Percentiles rank a stretch among this genome's conserved stretches.
Conservation (phyloP, 202 grass and related monocot genomes). For the Saccharum hybrid region DNA sequence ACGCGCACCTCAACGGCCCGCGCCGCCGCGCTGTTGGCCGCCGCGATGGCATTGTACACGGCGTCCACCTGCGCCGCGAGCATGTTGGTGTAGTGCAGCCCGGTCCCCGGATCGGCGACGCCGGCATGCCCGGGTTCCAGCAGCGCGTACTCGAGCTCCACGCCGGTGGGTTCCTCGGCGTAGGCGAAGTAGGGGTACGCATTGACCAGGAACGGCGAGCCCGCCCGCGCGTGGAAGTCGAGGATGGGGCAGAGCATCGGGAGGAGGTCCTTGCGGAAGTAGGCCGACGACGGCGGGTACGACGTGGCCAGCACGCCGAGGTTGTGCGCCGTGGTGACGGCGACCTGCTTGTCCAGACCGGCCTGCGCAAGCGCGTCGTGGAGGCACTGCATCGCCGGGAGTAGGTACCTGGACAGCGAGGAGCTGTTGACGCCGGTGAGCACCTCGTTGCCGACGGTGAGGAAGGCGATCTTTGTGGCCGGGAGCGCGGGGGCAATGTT, state of each 20-base stretch:
- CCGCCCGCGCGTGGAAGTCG: constrained; percentile 60
- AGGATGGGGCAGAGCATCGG: constrained; percentile 68
- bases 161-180: constrained; percentile 53
- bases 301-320: constrained; percentile 71
- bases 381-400: constrained; percentile 75
- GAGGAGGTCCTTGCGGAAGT: constrained; percentile 71
- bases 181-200: constrained; percentile 85
- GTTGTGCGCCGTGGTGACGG: constrained; percentile 70
- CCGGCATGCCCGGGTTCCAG: constrained; percentile 55
- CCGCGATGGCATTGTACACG: constrained; percentile 66
- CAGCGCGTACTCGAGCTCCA: constrained; percentile 62
- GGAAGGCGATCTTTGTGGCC: constrained; percentile 67
- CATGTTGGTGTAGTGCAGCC: constrained; percentile 67
- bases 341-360: constrained; percentile 54
- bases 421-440: constrained; percentile 68
- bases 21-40: constrained; percentile 56
- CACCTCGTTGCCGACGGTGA: constrained; percentile 85
- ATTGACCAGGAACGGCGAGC: constrained; percentile 74
- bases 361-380: constrained; percentile 56
- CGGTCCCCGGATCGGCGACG: constrained; percentile 53
- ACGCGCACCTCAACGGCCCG: constrained; percentile 63
- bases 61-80: constrained; percentile 73
- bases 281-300: constrained; percentile 63
- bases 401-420: constrained; percentile 37
- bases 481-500: constrained; percentile 60